Conservation (phyloP, 2,329 filamentous ascomycete genomes). For the Botrytis deweyae region DNA sequence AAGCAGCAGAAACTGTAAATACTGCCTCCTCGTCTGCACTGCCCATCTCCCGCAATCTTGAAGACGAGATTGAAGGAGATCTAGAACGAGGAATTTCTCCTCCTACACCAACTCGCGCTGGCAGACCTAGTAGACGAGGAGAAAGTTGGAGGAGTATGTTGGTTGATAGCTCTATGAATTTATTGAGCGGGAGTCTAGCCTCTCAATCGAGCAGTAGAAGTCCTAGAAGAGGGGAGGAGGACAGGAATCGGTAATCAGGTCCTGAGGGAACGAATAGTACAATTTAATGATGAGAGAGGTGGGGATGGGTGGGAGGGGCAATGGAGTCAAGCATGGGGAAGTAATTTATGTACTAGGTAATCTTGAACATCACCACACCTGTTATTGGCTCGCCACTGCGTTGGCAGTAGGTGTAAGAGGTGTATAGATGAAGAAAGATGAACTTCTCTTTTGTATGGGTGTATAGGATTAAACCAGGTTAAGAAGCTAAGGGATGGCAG, state of each 20-base stretch:
- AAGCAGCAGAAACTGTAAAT: constrained; percentile 46
- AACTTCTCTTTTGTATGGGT: constrained; percentile 26
- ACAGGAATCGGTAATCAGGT: constrained; percentile 31
- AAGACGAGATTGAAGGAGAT: constrained; percentile 28
- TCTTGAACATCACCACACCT: constrained; percentile 13
- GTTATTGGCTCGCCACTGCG: not conserved
- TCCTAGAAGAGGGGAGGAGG: constrained; percentile 30
- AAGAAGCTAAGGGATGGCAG: constrained; percentile 6
- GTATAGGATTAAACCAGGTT: constrained; percentile 26
- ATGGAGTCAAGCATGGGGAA: not conserved
- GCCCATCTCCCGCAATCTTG: constrained; percentile 27
- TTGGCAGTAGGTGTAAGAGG: not conserved
- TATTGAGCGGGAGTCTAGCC: constrained; percentile 32
- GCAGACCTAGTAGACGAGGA: constrained; percentile 3
- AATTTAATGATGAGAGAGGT: not conserved
- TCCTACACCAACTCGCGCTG: constrained; percentile 22
- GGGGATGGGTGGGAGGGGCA: not conserved
- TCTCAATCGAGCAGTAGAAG: constrained; percentile 30
- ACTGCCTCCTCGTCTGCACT: constrained; percentile 48
- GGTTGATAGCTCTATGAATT: constrained; percentile 27
- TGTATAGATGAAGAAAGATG: constrained; percentile 1
- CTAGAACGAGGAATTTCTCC: constrained; percentile 33
- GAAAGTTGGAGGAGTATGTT: constrained; percentile 20
- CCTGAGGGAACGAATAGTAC: not conserved
- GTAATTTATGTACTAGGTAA: constrained; percentile 22